A percentile compares a stretch with the other conserved stretches of the same genome.
Evolutionary conservation across 78 protist species (phyloP).

Genomic region (Bodo saltans): DNA sequence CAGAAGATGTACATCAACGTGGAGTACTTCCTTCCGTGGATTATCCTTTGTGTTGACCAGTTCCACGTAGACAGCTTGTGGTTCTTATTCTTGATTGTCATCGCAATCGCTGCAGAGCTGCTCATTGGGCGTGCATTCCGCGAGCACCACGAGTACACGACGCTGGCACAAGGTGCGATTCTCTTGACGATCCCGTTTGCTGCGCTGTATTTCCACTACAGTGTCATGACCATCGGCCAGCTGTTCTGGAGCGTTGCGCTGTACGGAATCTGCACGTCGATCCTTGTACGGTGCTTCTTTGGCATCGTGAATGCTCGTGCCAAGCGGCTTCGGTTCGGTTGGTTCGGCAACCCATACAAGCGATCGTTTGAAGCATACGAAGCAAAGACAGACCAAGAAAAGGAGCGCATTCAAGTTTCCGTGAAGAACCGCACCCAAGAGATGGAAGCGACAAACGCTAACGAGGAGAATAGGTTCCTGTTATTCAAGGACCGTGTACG

Average conservation of each 20-base stretch:
- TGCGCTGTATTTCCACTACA: not conserved
- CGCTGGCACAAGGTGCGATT: not conserved
- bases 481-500: not conserved
- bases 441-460: not conserved
- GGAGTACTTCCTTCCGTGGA: slow-evolving; percentile 8
- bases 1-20: not conserved
- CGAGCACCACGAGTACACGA: slow-evolving; percentile 14
- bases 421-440: not conserved
- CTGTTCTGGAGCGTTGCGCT: slow-evolving; percentile 9
- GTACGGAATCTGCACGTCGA: not conserved
- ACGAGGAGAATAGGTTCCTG: not conserved
- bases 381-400: not conserved
- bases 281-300: not conserved
- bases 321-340: not conserved
- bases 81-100: not conserved
- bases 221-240: not conserved
- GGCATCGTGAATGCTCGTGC: not conserved
- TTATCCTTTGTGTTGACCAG: not conserved
- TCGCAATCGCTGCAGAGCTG: not conserved
- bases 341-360: not conserved
- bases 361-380: no score
- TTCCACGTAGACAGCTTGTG: slow-evolving; percentile 2
- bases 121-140: not conserved
- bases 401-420: not conserved
- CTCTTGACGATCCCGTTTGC: not conserved